These are phyloP conservation scores for Talaromyces rugulosus DNA, from an alignment of 2,329 filamentous ascomycete genomes.

Conservation along the genomic window DNA sequence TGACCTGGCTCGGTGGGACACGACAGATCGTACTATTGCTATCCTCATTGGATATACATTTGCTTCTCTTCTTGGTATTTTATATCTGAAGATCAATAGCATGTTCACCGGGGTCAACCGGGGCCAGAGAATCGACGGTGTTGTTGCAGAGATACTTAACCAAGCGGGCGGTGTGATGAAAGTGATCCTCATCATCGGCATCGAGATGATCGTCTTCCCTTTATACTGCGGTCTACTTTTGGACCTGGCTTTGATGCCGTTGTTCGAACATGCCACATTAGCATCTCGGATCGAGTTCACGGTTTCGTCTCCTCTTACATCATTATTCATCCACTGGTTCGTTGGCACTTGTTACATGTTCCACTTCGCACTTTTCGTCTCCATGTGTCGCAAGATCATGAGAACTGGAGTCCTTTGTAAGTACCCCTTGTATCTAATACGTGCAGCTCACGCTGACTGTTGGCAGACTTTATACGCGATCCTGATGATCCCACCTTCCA, in stretches of 20 bases:
- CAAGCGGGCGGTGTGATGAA: conserved; percentile 97
- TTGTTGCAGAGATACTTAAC: conserved; percentile 73
- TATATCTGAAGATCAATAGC: conserved; percentile 72
- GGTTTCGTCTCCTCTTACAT: conserved; percentile 74
- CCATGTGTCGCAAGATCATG: conserved; percentile 98
- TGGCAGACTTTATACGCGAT: conserved; percentile 88
- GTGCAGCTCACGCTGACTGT: conserved; percentile 7
- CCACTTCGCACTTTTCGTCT: conserved; percentile 96
- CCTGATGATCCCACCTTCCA: conserved; percentile 98
- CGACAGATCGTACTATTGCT: conserved; percentile 66
- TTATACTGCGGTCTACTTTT: conserved; percentile 91
- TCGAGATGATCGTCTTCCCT: conserved; percentile 97
- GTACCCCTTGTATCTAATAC: conserved; percentile 28
- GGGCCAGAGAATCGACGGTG: conserved; percentile 61
- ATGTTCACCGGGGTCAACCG: conserved; percentile 59
- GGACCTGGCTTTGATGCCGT: conserved; percentile 79
- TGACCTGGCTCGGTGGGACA: conserved; percentile 63
- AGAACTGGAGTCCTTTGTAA: conserved; percentile 86
- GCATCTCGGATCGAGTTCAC: conserved; percentile 75
- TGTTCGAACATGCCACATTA: conserved; percentile 79
- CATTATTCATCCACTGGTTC: conserved; percentile 97
- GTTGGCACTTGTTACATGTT: conserved; percentile 99
- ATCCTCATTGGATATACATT: conserved; percentile 78
- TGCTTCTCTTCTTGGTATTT: conserved; percentile 66
- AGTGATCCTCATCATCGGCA: conserved; percentile 96